phyloP scores from a whole-genome alignment of 352 stramenopile species.

The Phytopythium kandeliae region DNA sequence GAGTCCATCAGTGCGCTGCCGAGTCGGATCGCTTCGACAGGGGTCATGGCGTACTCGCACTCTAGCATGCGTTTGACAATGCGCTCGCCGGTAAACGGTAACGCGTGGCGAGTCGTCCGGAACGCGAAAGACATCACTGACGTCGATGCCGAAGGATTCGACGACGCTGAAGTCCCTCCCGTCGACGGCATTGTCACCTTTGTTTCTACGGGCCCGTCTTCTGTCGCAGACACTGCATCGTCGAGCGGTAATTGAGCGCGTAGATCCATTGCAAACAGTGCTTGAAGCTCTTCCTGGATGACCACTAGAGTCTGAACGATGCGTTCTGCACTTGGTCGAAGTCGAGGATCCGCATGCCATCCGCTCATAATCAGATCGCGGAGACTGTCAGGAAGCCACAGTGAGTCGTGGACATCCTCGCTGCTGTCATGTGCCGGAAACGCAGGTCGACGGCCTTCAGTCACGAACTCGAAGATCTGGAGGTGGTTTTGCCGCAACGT shows the following conservation, averaged over 20 bases:
- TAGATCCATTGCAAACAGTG: constrained; percentile 1
- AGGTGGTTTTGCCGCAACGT: constrained; percentile 20
- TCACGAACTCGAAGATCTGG: constrained; percentile 32
- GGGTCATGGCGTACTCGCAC: constrained; percentile 13
- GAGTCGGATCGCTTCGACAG: constrained; percentile 26
- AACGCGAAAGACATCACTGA: neutral
- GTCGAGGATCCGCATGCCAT: constrained; percentile 21
- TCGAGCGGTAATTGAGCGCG: constrained; percentile 3
- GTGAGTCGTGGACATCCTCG: constrained; percentile 2
- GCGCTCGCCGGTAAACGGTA: constrained; percentile 4
- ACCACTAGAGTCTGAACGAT: constrained; percentile 23
- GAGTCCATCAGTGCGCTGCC: constrained; percentile 49
- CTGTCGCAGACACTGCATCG: constrained; percentile 3
- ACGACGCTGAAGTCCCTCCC: constrained; percentile 1
- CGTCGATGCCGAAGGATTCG: constrained; percentile 3
- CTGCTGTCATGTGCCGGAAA: constrained; percentile 10
- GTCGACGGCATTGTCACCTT: constrained; percentile 3
- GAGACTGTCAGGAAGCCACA: constrained; percentile 8
- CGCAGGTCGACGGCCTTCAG: constrained; percentile 26
- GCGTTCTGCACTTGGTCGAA: constrained; percentile 22
- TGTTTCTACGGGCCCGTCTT: neutral
- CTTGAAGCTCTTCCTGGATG: constrained; percentile 26
- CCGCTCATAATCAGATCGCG: constrained; percentile 20
- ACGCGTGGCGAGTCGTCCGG: neutral
- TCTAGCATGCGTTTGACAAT: constrained; percentile 17